Evolutionary conservation across 495 filamentous ascomycete genomes (phyloP).

Genomic region (Penicillium fimorum): DNA sequence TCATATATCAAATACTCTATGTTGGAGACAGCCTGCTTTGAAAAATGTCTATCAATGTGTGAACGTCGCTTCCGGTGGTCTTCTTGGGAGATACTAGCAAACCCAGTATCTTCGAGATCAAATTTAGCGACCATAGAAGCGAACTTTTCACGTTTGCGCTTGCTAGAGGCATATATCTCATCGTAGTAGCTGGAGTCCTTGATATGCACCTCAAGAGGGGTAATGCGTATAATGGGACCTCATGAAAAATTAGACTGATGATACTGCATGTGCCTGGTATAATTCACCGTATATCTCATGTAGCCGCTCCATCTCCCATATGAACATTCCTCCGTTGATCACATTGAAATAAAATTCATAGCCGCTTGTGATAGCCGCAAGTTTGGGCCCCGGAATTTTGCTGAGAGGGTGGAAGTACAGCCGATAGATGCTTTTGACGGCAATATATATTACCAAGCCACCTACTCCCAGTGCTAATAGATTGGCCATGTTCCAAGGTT

Average conservation of each 20-base stretch:
- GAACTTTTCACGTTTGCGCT: constrained; percentile 29
- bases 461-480: constrained; percentile 3
- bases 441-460: constrained; percentile 18
- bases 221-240: constrained; percentile 56
- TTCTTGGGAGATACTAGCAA: constrained; percentile 24
- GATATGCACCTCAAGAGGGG: constrained; percentile 50
- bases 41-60: constrained; percentile 30
- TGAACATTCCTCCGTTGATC: constrained; percentile 35
- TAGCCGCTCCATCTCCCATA: constrained; percentile 43
- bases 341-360: constrained; percentile 55
- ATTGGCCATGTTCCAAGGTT: constrained; percentile 6
- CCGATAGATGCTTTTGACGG: constrained; percentile 37
- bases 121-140: constrained; percentile 16
- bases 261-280: background rate
- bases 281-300: constrained; percentile 49
- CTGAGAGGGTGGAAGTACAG: constrained; percentile 51
- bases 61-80: constrained; percentile 28
- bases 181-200: constrained; percentile 40
- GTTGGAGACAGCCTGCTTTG: constrained; percentile 21
- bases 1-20: constrained; percentile 17
- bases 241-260: background rate
- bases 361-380: constrained; percentile 46
- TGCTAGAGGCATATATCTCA: constrained; percentile 30
- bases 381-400: constrained; percentile 43
- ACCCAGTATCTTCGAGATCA: constrained; percentile 14